Conservation (phyloP, 768 basidiomycete genomes). For the Steccherinum ochraceum region DNA sequence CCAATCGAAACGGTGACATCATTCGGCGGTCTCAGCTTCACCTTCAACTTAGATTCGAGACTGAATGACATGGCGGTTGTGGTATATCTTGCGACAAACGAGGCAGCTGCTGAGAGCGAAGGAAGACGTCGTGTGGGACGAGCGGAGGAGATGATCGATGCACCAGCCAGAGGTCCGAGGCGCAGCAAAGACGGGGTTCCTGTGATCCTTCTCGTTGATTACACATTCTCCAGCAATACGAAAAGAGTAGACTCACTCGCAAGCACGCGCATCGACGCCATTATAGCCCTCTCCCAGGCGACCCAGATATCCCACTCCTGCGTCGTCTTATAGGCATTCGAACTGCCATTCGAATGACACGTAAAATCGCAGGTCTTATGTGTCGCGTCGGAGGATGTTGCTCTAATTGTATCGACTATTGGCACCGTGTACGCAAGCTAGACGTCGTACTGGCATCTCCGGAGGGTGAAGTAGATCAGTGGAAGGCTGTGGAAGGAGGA, state of each 20-base stretch:
- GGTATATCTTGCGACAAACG: neutral
- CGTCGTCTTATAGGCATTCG: no score
- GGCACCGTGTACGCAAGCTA: no score
- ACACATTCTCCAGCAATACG: neutral
- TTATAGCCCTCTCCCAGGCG: no score
- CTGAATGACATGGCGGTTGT: slow-evolving; percentile 8
- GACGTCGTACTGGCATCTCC: no score
- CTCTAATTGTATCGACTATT: no score
- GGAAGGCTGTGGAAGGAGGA: no score
- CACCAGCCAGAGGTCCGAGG: neutral
- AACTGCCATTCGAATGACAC: no score
- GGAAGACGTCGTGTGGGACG: neutral
- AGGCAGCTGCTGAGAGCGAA: neutral
- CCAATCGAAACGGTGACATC: neutral
- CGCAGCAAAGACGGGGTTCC: neutral
- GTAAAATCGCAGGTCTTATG: no score
- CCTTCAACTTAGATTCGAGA: slow-evolving; percentile 21
- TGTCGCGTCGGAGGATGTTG: no score
- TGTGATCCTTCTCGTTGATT: neutral
- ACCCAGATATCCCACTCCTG: no score
- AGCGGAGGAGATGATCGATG: neutral
- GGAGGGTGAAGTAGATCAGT: no score
- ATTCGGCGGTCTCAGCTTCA: slow-evolving; percentile 1
- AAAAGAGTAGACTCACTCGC: neutral
- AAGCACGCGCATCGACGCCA: no score